Percentiles rank a stretch among this genome's conserved stretches.
Evolutionary conservation across 2,329 filamentous ascomycete species (phyloP).

Genomic region (Dichotomopilus funicola): DNA sequence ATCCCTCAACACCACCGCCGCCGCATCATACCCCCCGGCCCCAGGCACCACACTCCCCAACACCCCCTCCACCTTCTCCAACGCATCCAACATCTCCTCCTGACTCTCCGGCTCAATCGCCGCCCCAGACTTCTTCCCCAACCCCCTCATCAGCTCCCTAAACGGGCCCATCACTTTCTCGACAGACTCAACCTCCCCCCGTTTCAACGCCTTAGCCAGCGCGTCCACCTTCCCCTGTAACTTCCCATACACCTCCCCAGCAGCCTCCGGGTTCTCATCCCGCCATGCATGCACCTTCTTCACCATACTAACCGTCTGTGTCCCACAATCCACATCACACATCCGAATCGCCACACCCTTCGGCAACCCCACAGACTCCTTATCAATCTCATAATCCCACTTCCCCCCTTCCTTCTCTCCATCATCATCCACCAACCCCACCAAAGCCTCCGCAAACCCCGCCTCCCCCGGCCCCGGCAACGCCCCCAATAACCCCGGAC

Average conservation of each 20-base stretch:
- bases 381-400: slow-evolving; percentile 77
- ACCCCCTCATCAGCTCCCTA: slow-evolving; percentile 62
- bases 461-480: slow-evolving; percentile 61
- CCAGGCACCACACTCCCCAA: slow-evolving; percentile 89
- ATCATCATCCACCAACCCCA: slow-evolving; percentile 56
- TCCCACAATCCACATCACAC: slow-evolving; percentile 94
- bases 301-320: slow-evolving; percentile 91
- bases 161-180: slow-evolving; percentile 42
- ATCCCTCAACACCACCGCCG: slow-evolving; percentile 73
- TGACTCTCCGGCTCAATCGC: slow-evolving; percentile 86
- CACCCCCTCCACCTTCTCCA: slow-evolving; percentile 65
- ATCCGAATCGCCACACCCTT: slow-evolving; percentile 72
- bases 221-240: slow-evolving; percentile 69
- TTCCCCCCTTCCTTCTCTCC: slow-evolving; percentile 25
- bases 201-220: slow-evolving; percentile 58
- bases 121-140: slow-evolving; percentile 68
- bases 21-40: slow-evolving; percentile 87
- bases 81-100: slow-evolving; percentile 73
- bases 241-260: slow-evolving; percentile 64
- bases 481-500: slow-evolving; percentile 61
- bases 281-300: slow-evolving; percentile 85
- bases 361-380: slow-evolving; percentile 62
- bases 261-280: slow-evolving; percentile 54
- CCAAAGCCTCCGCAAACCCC: slow-evolving; percentile 61
- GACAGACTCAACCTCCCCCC: slow-evolving; percentile 39